These are phyloP conservation scores for Penicillium maclennaniae DNA, from an alignment of 495 filamentous ascomycete genomes.

Conservation along the genomic window DNA sequence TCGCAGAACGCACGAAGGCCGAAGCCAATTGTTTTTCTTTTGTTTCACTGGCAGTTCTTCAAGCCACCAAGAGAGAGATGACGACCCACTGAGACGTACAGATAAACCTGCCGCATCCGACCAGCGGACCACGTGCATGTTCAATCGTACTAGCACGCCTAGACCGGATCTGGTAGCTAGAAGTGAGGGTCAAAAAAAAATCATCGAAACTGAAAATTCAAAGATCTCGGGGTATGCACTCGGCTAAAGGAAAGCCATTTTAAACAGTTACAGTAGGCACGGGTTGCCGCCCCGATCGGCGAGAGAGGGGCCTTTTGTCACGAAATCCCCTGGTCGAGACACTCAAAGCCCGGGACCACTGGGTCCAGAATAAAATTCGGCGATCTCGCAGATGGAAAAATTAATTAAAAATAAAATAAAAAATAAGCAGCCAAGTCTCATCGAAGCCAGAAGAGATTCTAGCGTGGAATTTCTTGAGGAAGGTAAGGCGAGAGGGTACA, in stretches of 20 bases:
- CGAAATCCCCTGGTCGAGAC: slow-evolving; percentile 1
- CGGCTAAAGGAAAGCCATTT: neutral
- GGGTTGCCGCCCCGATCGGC: slow-evolving; percentile 5
- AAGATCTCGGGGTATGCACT: neutral
- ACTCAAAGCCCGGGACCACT: neutral
- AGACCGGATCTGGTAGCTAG: neutral
- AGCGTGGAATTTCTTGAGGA: slow-evolving; percentile 1
- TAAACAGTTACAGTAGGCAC: neutral
- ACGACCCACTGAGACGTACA: neutral
- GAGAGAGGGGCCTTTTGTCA: neutral
- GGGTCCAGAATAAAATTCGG: neutral
- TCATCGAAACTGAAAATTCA: neutral
- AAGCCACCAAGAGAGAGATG: neutral
- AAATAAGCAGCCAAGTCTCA: neutral
- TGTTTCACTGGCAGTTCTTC: slow-evolving; percentile 9
- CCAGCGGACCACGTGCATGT: neutral
- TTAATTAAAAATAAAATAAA: no score
- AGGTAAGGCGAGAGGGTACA: slow-evolving; percentile 16
- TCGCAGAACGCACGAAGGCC: slow-evolving; percentile 29
- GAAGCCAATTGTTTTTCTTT: slow-evolving; percentile 22
- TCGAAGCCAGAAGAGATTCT: neutral
- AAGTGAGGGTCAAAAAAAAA: no score
- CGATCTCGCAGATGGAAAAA: neutral
- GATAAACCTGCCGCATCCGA: neutral
- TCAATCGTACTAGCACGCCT: neutral